These are phyloP conservation scores for Castanospermum australe DNA, from an alignment of 306 rosid species.

Conservation along the genomic window DNA sequence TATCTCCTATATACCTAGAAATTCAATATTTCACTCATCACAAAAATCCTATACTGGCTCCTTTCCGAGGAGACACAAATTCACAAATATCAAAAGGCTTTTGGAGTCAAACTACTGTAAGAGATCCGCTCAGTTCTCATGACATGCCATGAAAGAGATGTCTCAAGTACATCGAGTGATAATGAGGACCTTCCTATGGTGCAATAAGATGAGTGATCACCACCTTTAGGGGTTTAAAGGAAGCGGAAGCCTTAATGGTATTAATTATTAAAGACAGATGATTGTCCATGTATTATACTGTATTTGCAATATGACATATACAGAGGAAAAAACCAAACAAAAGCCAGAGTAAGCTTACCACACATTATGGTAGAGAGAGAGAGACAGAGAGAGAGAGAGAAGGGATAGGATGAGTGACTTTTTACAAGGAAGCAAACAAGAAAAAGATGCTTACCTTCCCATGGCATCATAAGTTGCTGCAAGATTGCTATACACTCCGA, in stretches of 20 bases:
- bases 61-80: too few species aligned
- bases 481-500: constrained; percentile 16
- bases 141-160: background rate
- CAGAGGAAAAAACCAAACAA: background rate
- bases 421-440: background rate
- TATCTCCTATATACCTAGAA: background rate
- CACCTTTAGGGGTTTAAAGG: background rate
- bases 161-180: background rate
- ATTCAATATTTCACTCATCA: background rate
- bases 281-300: background rate
- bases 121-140: background rate
- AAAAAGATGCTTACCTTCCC: constrained; percentile 1
- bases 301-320: background rate
- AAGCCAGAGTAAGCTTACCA: background rate
- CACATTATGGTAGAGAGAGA: background rate
- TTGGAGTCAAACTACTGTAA: background rate
- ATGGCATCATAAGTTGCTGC: constrained; percentile 20
- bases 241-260: background rate
- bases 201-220: background rate
- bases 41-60: background rate
- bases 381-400: background rate
- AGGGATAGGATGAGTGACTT: background rate
- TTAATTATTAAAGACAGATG: too few species aligned
- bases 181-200: background rate
- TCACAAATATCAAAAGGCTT: background rate